A percentile compares a stretch with the other conserved stretches of the same genome.
Conservation (phyloP, 768 basidiomycete genomes). For the Tremella fuciformis region DNA sequence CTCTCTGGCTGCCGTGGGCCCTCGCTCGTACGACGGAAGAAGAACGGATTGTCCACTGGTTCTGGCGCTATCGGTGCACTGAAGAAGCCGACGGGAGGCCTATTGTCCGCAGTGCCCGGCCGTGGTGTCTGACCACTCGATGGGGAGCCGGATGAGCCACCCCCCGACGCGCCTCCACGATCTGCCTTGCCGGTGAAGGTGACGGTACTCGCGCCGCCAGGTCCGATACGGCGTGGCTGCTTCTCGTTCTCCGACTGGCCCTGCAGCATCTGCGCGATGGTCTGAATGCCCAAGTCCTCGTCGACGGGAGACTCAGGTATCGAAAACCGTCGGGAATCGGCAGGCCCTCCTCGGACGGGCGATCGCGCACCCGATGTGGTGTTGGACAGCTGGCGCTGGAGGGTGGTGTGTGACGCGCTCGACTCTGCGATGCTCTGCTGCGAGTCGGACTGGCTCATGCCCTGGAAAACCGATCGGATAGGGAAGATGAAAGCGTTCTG, state of each 20-base stretch:
- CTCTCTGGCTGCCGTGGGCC: background rate
- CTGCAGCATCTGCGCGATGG: slow-evolving; percentile 31
- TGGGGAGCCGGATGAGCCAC: background rate
- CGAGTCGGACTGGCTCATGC: slow-evolving; percentile 11
- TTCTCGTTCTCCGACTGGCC: background rate
- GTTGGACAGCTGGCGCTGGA: slow-evolving; percentile 7
- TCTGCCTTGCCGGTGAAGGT: slow-evolving; percentile 22
- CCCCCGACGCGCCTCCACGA: slow-evolving; percentile 5
- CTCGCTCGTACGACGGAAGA: slow-evolving; percentile 22
- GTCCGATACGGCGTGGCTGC: background rate
- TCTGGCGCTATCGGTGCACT: slow-evolving; percentile 11
- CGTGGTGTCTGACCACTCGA: no score
- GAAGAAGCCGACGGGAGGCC: slow-evolving; percentile 16
- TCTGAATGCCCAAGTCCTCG: slow-evolving; percentile 23
- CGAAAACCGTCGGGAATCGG: background rate
- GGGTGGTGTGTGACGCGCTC: background rate
- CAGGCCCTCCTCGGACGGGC: background rate
- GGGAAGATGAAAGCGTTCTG: slow-evolving; percentile 33
- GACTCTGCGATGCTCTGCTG: background rate
- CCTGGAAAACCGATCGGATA: slow-evolving; percentile 34
- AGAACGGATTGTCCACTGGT: slow-evolving; percentile 22
- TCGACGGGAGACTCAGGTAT: background rate
- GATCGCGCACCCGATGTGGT: background rate
- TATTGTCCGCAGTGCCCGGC: no score
- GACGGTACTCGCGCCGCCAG: slow-evolving; percentile 12